Base-by-base conservation (phyloP, 306 rosid species). In the Glycine soja region DNA sequence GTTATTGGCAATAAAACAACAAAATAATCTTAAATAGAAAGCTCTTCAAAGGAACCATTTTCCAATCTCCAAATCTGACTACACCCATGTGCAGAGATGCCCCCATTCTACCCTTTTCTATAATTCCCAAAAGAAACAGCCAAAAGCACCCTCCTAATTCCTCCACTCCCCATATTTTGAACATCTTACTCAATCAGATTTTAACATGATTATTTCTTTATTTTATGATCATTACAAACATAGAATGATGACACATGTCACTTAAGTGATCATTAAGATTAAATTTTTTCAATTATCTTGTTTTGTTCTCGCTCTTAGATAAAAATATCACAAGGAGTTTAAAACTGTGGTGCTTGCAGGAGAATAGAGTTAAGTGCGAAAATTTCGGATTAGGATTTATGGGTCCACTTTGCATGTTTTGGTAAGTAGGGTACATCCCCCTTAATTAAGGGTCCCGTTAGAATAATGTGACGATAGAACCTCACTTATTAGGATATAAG, bases 51-150 rank as follows among this genome's bases (percentile, higher is more conserved):
- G 79, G 18, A 77, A 64, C 64, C 70, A 87, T 82, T 85, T 67
- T 72, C 81, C 67, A 71, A 63, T 75, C 86, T 75, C 87, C 77
- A 84, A 86, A 87, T 73, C 86, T 77, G 88, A 85, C 90, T 85
- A 68, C 19, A 32, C 86, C 94, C 85, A 92, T 90, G 97, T 92
- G 94, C 90, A 13, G 52, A 82, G 91, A 85, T 88, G 81, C 86
- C 88, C 85, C 81, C 66, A 51, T 77, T 57, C 56, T n/a, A 63
- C 61, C 5, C 76, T 77, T 84, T 18, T 61, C 56, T 51, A 51
- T 65, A 63, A 48, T 36, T 62, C 71, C 80, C 75, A 46, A 64
- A 70, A 78, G 76, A 82, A 86, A 82, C 81, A 0, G 84, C 87
- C 87, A 84, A 84, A 85, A 45, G 24, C 54, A 65, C 24, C 87